Conservation (phyloP, 352 stramenopile genomes). For the Phytophthora tubulina region DNA sequence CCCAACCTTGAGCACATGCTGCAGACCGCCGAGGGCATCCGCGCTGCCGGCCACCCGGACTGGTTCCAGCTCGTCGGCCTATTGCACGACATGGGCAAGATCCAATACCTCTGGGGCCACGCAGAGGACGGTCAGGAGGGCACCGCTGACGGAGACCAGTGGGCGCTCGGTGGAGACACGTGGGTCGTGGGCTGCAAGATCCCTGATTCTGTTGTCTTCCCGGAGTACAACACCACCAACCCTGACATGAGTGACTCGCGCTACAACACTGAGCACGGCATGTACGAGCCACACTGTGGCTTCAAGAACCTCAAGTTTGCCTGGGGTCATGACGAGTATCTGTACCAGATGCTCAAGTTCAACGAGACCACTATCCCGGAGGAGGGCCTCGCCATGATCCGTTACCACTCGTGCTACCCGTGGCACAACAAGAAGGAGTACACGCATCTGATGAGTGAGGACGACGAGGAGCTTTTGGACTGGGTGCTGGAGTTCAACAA, state of each 20-base stretch:
- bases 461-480: slow-evolving; percentile 88
- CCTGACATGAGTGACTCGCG: slow-evolving; percentile 88
- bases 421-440: slow-evolving; percentile 96
- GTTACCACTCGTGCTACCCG: slow-evolving; percentile 94
- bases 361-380: slow-evolving; percentile 90
- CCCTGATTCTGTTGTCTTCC: slow-evolving; percentile 90
- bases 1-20: slow-evolving; percentile 94
- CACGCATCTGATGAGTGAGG: slow-evolving; percentile 86
- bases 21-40: slow-evolving; percentile 95
- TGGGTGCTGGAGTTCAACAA: slow-evolving; percentile 95
- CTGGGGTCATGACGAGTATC: slow-evolving; percentile 95
- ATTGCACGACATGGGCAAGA: slow-evolving; percentile 96
- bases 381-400: slow-evolving; percentile 94
- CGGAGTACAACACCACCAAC: slow-evolving; percentile 92
- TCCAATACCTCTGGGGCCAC: slow-evolving; percentile 94
- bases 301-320: slow-evolving; percentile 92
- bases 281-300: slow-evolving; percentile 92
- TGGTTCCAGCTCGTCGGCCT: slow-evolving; percentile 94
- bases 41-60: slow-evolving; percentile 89
- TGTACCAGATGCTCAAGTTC: slow-evolving; percentile 94
- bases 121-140: slow-evolving; percentile 89
- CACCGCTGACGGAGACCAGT: slow-evolving; percentile 89
- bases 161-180: slow-evolving; percentile 94
- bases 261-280: slow-evolving; percentile 90
- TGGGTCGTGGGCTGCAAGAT: slow-evolving; percentile 93